Evolutionary conservation across 2,329 filamentous ascomycete genomes (phyloP).

Genomic region (Trichoderma simmonsii): DNA sequence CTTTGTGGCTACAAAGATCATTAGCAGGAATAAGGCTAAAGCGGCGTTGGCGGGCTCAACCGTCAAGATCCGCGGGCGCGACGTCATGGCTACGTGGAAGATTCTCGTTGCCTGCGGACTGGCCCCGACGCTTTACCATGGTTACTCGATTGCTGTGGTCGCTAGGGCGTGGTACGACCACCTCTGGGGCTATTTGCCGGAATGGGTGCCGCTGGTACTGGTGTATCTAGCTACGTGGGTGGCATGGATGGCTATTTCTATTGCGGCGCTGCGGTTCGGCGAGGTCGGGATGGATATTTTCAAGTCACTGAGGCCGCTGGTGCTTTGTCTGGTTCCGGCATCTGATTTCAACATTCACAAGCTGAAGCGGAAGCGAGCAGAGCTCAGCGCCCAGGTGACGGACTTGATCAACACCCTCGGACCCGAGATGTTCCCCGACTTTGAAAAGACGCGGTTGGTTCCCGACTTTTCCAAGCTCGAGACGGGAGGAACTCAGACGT

Average conservation of each 20-base stretch:
- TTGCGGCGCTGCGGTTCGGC: slow-evolving; percentile 88
- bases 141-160: slow-evolving; percentile 72
- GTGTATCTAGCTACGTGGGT: slow-evolving; percentile 73
- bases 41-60: slow-evolving; percentile 81
- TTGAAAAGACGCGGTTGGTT: slow-evolving; percentile 72
- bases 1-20: slow-evolving; percentile 78
- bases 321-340: slow-evolving; percentile 79
- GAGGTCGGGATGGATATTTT: slow-evolving; percentile 99
- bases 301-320: slow-evolving; percentile 85
- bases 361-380: slow-evolving; percentile 67
- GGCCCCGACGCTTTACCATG: slow-evolving; percentile 76
- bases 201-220: slow-evolving; percentile 75
- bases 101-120: slow-evolving; percentile 82
- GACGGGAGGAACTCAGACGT: slow-evolving; percentile 25
- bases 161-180: slow-evolving; percentile 78
- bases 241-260: slow-evolving; percentile 83
- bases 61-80: slow-evolving; percentile 82
- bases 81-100: slow-evolving; percentile 95
- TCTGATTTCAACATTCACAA: slow-evolving; percentile 81
- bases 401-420: slow-evolving; percentile 92
- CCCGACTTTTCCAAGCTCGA: slow-evolving; percentile 49
- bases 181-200: slow-evolving; percentile 75
- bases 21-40: slow-evolving; percentile 76
- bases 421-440: slow-evolving; percentile 96
- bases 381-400: slow-evolving; percentile 78